These are phyloP conservation scores for Mycosphaerelloides madeirae DNA, from an alignment of 2,329 filamentous ascomycete genomes.

Conservation along the genomic window DNA sequence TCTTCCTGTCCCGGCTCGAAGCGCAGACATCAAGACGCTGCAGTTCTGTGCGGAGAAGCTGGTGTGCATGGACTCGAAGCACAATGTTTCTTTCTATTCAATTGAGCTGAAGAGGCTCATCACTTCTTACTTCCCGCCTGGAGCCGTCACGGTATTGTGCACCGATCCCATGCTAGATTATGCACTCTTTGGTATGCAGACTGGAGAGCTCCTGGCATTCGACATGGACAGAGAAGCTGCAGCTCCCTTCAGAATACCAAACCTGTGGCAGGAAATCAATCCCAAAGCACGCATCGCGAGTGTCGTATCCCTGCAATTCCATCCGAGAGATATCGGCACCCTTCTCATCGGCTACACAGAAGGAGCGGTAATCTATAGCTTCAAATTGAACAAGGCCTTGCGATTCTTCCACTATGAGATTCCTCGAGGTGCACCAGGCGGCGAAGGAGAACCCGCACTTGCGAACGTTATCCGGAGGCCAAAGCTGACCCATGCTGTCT, in stretches of 20 bases:
- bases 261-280: constrained; percentile 75
- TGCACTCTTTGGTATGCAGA: constrained; percentile 66
- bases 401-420: constrained; percentile 81
- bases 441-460: constrained; percentile 58
- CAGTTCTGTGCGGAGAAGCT: constrained; percentile 85
- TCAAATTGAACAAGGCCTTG: constrained; percentile 79
- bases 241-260: constrained; percentile 75
- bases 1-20: constrained; percentile 63
- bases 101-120: constrained; percentile 64
- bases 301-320: constrained; percentile 74
- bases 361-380: constrained; percentile 85
- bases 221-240: constrained; percentile 79
- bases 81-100: constrained; percentile 81
- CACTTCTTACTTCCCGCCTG: constrained; percentile 69
- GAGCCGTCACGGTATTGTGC: constrained; percentile 66
- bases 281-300: constrained; percentile 60
- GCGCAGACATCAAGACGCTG: constrained; percentile 67
- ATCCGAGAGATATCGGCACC: constrained; percentile 88
- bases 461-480: constrained; percentile 63
- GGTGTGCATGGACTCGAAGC: constrained; percentile 76
- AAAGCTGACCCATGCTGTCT: constrained; percentile 73
- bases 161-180: constrained; percentile 92
- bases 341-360: constrained; percentile 85
- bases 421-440: constrained; percentile 78
- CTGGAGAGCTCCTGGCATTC: constrained; percentile 80